Conservation (phyloP, 148 eudicot genomes). For the Chenopodium album region DNA sequence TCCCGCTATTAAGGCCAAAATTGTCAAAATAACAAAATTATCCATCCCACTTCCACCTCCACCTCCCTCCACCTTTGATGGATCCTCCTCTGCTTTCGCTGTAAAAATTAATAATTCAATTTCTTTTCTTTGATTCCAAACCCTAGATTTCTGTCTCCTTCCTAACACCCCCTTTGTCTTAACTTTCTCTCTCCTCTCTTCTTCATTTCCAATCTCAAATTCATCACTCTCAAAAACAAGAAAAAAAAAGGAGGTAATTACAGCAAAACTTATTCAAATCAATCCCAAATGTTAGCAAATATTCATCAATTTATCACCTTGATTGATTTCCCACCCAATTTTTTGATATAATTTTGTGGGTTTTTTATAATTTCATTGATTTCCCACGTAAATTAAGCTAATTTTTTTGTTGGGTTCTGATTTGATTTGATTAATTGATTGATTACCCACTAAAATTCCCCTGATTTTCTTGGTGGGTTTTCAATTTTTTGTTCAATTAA, state of each 20-base stretch:
- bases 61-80: constrained; percentile 17
- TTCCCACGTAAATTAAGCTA: neutral
- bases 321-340: neutral
- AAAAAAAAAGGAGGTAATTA: neutral
- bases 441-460: neutral
- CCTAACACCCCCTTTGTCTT: neutral
- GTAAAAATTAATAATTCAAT: constrained; percentile 6
- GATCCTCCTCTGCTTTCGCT: constrained; percentile 27
- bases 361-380: constrained; percentile 6
- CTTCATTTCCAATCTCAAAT: neutral
- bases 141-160: constrained; percentile 25
- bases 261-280: neutral
- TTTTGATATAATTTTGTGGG: neutral
- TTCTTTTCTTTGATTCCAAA: constrained; percentile 4
- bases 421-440: neutral
- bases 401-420: neutral
- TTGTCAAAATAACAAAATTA: neutral
- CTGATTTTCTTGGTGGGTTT: neutral
- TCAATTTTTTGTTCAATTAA: neutral
- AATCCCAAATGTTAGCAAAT: neutral
- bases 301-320: neutral
- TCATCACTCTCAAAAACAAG: neutral
- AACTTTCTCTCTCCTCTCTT: neutral
- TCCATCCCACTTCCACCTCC: neutral
- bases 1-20: neutral